phyloP scores from a whole-genome alignment of 176 grass and related monocot genomes.

The Microstegium vimineum region DNA sequence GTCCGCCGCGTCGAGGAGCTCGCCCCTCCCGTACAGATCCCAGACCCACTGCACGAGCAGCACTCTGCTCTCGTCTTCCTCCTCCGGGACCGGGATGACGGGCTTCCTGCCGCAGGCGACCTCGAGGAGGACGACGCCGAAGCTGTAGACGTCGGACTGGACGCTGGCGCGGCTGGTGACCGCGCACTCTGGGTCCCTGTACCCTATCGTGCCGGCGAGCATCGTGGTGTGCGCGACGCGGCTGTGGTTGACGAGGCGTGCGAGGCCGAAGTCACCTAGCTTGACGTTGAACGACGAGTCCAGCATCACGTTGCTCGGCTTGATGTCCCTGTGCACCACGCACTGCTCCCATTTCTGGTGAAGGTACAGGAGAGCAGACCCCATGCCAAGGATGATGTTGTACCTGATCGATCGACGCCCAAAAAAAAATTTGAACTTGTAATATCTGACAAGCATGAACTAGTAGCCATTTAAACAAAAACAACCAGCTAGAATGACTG shows the following conservation, averaged over 20 bases:
- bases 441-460: neutral
- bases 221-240: neutral
- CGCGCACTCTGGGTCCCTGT: neutral
- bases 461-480: no score
- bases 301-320: constrained; percentile 38
- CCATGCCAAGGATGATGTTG: constrained; percentile 10
- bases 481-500: neutral
- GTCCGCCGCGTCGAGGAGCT: neutral
- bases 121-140: neutral
- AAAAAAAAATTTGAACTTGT: neutral
- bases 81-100: neutral
- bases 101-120: neutral
- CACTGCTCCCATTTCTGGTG: constrained; percentile 41
- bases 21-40: neutral
- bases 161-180: neutral
- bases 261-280: neutral
- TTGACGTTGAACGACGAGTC: constrained; percentile 22
- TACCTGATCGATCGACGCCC: neutral
- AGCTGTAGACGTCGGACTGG: neutral
- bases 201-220: neutral
- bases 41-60: neutral
- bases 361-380: constrained; percentile 23
- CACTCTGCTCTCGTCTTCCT: neutral
- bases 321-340: constrained; percentile 34
- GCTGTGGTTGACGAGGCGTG: neutral